A percentile compares a stretch with the other conserved stretches of the same genome.
Evolutionary conservation across 352 stramenopile genomes (phyloP).

Genomic region (Halophytophthora batemanensis): DNA sequence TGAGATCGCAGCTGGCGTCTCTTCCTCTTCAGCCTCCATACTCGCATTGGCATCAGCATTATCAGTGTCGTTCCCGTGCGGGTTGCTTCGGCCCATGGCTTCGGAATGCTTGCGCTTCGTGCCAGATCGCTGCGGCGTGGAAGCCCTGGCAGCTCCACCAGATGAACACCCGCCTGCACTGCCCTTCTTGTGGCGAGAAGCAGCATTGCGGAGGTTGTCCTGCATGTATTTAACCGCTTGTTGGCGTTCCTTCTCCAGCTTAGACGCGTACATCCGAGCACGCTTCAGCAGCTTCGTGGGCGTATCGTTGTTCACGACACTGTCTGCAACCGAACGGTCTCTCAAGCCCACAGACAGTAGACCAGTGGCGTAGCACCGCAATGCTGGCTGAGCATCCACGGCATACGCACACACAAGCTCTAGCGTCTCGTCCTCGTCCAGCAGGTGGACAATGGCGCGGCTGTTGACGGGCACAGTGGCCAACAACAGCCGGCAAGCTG

Average conservation of each 20-base stretch:
- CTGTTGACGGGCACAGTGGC: constrained; percentile 73
- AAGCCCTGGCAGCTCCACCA: constrained; percentile 12
- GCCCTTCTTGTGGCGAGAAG: constrained; percentile 33
- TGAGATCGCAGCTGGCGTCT: constrained; percentile 7
- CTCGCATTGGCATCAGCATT: constrained; percentile 11
- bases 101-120: constrained; percentile 54
- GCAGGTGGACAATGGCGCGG: constrained; percentile 62
- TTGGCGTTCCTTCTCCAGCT: constrained; percentile 64
- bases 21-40: constrained; percentile 24
- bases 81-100: constrained; percentile 11
- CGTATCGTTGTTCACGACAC: constrained; percentile 81
- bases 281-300: constrained; percentile 70
- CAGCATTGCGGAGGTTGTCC: constrained; percentile 43
- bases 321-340: constrained; percentile 78
- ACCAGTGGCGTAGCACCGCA: constrained; percentile 78
- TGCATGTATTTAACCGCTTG: constrained; percentile 80
- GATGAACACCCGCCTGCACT: constrained; percentile 6
- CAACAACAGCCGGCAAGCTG: constrained; percentile 67
- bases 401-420: constrained; percentile 71
- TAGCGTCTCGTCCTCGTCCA: constrained; percentile 71
- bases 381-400: constrained; percentile 40
- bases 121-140: constrained; percentile 20
- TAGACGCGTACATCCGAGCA: constrained; percentile 71
- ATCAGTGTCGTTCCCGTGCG: constrained; percentile 17
- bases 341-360: constrained; percentile 70